Evolutionary conservation across 352 stramenopile species (phyloP), one percentile per base, ranked within the genome.

Genomic region (Globisporangium splendens): DNA sequence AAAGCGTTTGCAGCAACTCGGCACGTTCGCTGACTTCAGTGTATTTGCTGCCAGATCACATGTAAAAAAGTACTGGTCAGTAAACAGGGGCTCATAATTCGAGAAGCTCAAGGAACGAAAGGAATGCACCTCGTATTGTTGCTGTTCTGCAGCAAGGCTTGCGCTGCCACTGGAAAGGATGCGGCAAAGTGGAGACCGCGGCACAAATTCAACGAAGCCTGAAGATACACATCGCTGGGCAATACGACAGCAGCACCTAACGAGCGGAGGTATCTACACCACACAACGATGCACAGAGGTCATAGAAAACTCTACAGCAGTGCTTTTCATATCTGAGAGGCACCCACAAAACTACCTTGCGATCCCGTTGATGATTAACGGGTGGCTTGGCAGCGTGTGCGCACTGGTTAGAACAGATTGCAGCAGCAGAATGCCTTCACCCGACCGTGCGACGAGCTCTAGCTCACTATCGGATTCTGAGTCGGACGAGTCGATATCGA

Each of bases 401-500:
- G 78, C 70, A 14, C 71, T 69, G 24, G 77, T 68, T 28, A 91
- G 49, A 22, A 83, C 72, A 0, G 68, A 67, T 61, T 86, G 73
- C 33, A 91, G 54, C 35, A 94, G 51, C 58, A 77, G 67, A 7
- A 81, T 71, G 18, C 77, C 82, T 66, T 83, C 65, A 11, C 50
- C 58, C 20, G 65, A 65, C 41, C 49, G 54, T 31, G 66, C 50
- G 11, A 63, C 68, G 14, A 42, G 39, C 51, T 86, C 73, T 4
- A 44, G 43, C 8, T 80, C 66, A 6, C 56, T 67, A 54, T 88
- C 75, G 8, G 76, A 75, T 20, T 83, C 74, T 12, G 76, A 88
- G 55, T 83, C 82, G 1, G 83, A 86, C n/a, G 79, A 89, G 59
- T 89, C 74, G 53, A 83, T 80, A 63, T 95, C 86, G 52, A 93